Evolutionary conservation across 2,329 filamentous ascomycete species (phyloP), one percentile per base, ranked within the genome.

Genomic region (Phialophora verrucosa): DNA sequence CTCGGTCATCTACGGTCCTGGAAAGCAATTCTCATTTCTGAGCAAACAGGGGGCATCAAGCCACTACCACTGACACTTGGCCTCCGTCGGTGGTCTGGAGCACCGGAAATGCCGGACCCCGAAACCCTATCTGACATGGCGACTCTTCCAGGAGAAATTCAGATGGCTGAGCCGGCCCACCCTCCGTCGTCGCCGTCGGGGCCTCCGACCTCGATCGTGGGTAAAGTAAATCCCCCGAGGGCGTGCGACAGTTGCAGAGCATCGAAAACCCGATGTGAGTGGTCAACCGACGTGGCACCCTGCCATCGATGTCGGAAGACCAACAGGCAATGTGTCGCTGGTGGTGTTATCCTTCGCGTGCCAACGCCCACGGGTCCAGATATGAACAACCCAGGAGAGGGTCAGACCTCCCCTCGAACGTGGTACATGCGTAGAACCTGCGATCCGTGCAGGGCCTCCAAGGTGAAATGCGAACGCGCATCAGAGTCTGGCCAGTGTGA

Each of bases 391-490:
- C 17, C 1, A 20, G 38, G 38, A n/a, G 17, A 44, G 38, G 38
- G 17, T 20, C 38, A 17, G 17, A 2, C 38, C 4, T 44, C 38
- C 1, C 14, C 38, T 44, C 17, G 17, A n/a, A 44, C 17, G 17
- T 44, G 38, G 38, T 44, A n/a, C 38, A 2, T n/a, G 8, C 38
- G 38, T n/a, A 53, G 11, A 20, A 29, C 57, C n/a, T 59, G 57
- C 44, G 57, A 59, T 17, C 44, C 38, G 25, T 59, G 57, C 20
- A 23, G 27, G 8, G 14, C 29, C 25, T 47, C 42, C 57, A 59
- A 59, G 57, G 38, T 49, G n/a, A 42, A 44, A 11, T 61, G 59
- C 31, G 59, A 61, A 6, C 44, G 59, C 29, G 8, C 59, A n/a
- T 42, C 59, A 23, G 32, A 61, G 44, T 53, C 59, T 35, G 7